phyloP scores from a whole-genome alignment of 495 filamentous ascomycete species.

The Poronia punctata region DNA sequence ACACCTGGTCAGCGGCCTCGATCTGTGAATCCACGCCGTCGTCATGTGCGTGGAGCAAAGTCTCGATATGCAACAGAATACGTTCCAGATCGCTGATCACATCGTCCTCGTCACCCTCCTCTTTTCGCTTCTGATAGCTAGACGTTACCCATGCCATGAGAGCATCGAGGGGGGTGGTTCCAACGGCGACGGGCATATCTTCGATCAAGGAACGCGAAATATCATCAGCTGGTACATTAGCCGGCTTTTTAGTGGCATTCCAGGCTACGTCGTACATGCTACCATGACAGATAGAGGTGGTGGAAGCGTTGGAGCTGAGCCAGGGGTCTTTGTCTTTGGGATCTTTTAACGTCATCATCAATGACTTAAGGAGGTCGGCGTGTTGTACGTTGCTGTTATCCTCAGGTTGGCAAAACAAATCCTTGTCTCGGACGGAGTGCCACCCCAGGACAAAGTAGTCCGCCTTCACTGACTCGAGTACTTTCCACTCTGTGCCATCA shows the following conservation, averaged over 20 bases:
- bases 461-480: constrained; percentile 26
- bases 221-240: constrained; percentile 25
- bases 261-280: constrained; percentile 41
- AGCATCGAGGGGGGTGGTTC: constrained; percentile 41
- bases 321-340: constrained; percentile 1
- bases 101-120: background rate
- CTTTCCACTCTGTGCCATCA: constrained; percentile 7
- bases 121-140: constrained; percentile 25
- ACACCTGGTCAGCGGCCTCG: constrained; percentile 26
- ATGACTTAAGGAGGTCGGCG: too few relatives aligned
- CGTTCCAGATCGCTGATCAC: constrained; percentile 17
- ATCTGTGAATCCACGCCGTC: constrained; percentile 30
- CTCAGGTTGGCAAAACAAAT: too few relatives aligned
- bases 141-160: too few relatives aligned
- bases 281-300: constrained; percentile 32
- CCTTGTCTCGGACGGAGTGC: too few relatives aligned
- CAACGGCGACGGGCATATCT: constrained; percentile 32
- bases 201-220: constrained; percentile 9
- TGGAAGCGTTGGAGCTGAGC: constrained; percentile 3
- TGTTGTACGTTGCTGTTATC: too few relatives aligned
- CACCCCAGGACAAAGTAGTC: constrained; percentile 49
- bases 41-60: constrained; percentile 22
- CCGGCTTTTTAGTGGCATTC: constrained; percentile 20
- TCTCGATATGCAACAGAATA: constrained; percentile 17
- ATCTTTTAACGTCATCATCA: too few relatives aligned